Evolutionary conservation across 345 rosid genomes (phyloP).

Genomic region (Populus davidiana): DNA sequence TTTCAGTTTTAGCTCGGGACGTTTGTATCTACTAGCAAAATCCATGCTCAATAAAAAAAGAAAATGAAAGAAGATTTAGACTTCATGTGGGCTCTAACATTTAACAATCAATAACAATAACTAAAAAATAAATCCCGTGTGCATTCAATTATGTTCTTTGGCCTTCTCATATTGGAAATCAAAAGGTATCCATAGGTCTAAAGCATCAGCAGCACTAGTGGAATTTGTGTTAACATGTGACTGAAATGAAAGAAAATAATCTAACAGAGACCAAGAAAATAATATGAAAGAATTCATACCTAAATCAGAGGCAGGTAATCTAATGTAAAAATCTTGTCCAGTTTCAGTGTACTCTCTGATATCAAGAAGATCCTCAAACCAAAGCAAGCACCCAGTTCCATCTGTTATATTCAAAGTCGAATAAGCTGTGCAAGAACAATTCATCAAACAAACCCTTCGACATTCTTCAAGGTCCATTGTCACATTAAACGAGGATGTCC

Average conservation of each 20-base stretch:
- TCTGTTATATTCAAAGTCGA: slow-evolving; percentile 10
- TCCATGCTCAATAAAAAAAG: not conserved
- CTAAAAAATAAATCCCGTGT: not conserved
- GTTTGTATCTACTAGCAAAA: not conserved
- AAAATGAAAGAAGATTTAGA: not conserved
- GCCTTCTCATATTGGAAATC: not conserved
- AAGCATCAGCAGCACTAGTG: not conserved
- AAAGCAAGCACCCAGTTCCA: slow-evolving; percentile 19
- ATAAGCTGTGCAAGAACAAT: slow-evolving; percentile 15
- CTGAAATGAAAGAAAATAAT: not conserved
- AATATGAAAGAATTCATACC: slow-evolving; percentile 9
- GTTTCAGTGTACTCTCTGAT: slow-evolving; percentile 3
- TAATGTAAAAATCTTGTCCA: slow-evolving; percentile 19
- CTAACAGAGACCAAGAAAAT: not conserved
- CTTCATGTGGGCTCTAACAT: not conserved
- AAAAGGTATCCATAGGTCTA: not conserved
- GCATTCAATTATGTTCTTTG: not conserved
- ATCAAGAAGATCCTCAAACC: slow-evolving; percentile 23
- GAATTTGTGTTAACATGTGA: not conserved
- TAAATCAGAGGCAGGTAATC: slow-evolving; percentile 13
- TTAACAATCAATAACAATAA: not conserved
- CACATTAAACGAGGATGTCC: not conserved
- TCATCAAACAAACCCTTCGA: slow-evolving; percentile 3
- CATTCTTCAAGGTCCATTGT: slow-evolving; percentile 14
- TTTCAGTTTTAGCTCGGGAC: not conserved